Conservation (phyloP, 2,329 filamentous ascomycete species). For the Aspergillus eucalypticola region DNA sequence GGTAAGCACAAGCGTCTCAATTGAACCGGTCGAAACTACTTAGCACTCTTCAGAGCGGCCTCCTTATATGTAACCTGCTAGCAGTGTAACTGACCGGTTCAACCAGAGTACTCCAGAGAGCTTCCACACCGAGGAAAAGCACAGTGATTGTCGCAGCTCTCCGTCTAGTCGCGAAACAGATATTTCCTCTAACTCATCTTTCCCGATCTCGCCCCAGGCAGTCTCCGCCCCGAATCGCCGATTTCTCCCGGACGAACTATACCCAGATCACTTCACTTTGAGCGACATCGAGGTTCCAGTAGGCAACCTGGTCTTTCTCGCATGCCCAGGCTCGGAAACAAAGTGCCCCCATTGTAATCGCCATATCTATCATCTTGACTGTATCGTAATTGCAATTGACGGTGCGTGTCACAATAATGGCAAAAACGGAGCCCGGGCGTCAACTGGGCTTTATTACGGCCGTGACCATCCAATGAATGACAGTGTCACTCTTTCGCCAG, state of each 20-base stretch:
- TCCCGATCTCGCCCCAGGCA: neutral
- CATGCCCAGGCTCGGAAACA: neutral
- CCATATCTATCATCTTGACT: neutral
- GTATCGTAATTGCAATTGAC: slow-evolving; percentile 5
- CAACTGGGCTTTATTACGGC: neutral
- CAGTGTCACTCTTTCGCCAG: fast-evolving
- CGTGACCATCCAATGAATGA: neutral
- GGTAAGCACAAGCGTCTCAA: neutral
- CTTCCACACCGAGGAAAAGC: neutral
- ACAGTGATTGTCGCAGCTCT: neutral
- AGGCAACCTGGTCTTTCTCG: neutral
- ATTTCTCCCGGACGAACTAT: neutral
- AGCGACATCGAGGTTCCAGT: neutral
- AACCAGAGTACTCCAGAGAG: neutral
- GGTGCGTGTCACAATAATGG: slow-evolving; percentile 6
- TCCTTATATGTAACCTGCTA: neutral
- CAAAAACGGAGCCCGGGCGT: neutral
- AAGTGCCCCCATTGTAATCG: neutral
- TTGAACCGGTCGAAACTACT: neutral
- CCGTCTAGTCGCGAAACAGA: neutral
- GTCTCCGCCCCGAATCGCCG: neutral
- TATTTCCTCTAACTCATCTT: neutral
- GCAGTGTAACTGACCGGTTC: neutral
- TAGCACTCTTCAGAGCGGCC: neutral
- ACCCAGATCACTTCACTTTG: neutral